Evolutionary conservation across 495 filamentous ascomycete genomes (phyloP).

Genomic region (Neurospora africana): DNA sequence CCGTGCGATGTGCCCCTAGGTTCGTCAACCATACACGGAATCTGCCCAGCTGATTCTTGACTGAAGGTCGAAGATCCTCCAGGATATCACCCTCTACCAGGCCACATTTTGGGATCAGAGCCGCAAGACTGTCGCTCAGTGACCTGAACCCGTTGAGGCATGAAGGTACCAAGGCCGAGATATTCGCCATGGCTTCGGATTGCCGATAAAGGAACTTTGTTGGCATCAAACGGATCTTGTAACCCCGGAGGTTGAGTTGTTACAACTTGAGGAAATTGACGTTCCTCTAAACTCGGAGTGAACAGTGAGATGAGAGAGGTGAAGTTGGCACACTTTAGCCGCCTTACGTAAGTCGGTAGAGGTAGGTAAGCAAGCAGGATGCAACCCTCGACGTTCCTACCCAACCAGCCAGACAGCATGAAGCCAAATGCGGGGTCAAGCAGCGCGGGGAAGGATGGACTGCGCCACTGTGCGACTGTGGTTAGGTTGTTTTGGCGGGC

Average conservation of each 20-base stretch:
- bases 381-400: neutral
- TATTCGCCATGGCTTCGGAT: neutral
- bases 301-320: neutral
- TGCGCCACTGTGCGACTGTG: neutral
- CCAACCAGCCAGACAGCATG: neutral
- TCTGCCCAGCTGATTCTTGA: neutral
- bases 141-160: neutral
- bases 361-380: neutral
- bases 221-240: neutral
- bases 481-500: neutral
- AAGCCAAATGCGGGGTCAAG: neutral
- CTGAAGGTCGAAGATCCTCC: neutral
- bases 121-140: neutral
- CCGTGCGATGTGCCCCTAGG: neutral
- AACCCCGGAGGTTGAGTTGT: neutral
- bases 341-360: neutral
- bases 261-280: neutral
- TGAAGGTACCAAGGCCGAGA: neutral
- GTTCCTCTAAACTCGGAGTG: neutral
- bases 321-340: neutral
- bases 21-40: neutral
- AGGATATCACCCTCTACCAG: neutral
- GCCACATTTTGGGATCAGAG: neutral
- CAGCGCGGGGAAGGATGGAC: neutral
- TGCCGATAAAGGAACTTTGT: neutral